These are phyloP conservation scores for Diaporthe sp. DNA, from an alignment of 2,329 filamentous ascomycete species.

Conservation along the genomic window DNA sequence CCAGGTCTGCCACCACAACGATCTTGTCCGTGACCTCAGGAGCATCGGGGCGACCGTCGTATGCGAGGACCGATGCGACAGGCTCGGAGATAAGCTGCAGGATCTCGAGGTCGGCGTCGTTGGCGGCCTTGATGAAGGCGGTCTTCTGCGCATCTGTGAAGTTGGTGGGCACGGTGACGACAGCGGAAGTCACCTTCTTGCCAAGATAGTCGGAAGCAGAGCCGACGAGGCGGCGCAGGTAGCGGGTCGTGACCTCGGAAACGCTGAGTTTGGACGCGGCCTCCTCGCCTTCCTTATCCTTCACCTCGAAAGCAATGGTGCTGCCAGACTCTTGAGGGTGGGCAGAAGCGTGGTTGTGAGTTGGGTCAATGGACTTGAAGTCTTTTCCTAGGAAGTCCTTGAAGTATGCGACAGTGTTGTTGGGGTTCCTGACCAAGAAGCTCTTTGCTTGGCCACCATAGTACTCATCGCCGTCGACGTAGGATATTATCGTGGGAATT, in stretches of 20 bases:
- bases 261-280: constrained; percentile 77
- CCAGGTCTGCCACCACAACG: constrained; percentile 91
- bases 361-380: constrained; percentile 97
- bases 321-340: constrained; percentile 84
- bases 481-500: constrained; percentile 94
- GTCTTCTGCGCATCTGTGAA: constrained; percentile 89
- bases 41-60: constrained; percentile 86
- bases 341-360: constrained; percentile 91
- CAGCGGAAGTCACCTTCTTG: constrained; percentile 93
- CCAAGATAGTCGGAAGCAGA: constrained; percentile 94
- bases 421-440: constrained; percentile 91
- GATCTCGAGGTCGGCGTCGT: constrained; percentile 85
- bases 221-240: constrained; percentile 82
- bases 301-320: constrained; percentile 83
- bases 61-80: constrained; percentile 87
- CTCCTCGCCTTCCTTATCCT: constrained; percentile 77
- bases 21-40: constrained; percentile 83
- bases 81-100: constrained; percentile 95
- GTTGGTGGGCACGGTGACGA: constrained; percentile 94
- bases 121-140: constrained; percentile 82
- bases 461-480: constrained; percentile 96
- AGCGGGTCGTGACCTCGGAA: constrained; percentile 85
- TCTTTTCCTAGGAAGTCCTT: constrained; percentile 95
- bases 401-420: constrained; percentile 96
- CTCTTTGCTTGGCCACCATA: constrained; percentile 95